Evolutionary conservation across 257 asterid genomes (phyloP).

Genomic region (Phtheirospermum japonicum): DNA sequence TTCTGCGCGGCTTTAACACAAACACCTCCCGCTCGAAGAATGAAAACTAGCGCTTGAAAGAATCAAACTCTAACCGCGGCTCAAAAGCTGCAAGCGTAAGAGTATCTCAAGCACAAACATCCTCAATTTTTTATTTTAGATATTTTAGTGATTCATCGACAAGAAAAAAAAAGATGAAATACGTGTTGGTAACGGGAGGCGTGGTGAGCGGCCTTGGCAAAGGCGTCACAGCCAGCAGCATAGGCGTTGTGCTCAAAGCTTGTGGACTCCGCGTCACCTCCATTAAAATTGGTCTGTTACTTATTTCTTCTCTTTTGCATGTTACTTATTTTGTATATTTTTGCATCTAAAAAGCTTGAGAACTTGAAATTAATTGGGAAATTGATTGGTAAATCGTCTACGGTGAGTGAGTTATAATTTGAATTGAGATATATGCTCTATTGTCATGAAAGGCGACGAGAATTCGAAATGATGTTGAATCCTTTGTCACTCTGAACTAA

Average conservation of each 20-base stretch:
- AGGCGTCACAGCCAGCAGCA: constrained; percentile 98
- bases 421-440: neutral
- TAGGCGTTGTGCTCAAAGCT: constrained; percentile 94
- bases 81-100: too few relatives aligned
- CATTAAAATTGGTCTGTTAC: constrained; percentile 78
- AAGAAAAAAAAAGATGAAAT: constrained; percentile 49
- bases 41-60: neutral
- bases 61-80: neutral
- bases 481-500: neutral
- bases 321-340: neutral
- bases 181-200: constrained; percentile 92
- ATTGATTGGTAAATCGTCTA: neutral
- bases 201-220: constrained; percentile 99
- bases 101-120: too few relatives aligned
- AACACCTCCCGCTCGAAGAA: neutral
- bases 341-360: neutral
- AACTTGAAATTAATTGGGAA: neutral
- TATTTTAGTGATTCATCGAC: neutral
- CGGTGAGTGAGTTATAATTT: neutral
- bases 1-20: neutral
- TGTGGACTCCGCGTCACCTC: constrained; percentile 98
- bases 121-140: too few relatives aligned
- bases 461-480: neutral
- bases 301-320: neutral
- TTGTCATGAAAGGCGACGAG: neutral